Percentiles rank a stretch among this genome's conserved stretches.
phyloP scores from a whole-genome alignment of 345 rosid species.

The Syzygium grande region DNA sequence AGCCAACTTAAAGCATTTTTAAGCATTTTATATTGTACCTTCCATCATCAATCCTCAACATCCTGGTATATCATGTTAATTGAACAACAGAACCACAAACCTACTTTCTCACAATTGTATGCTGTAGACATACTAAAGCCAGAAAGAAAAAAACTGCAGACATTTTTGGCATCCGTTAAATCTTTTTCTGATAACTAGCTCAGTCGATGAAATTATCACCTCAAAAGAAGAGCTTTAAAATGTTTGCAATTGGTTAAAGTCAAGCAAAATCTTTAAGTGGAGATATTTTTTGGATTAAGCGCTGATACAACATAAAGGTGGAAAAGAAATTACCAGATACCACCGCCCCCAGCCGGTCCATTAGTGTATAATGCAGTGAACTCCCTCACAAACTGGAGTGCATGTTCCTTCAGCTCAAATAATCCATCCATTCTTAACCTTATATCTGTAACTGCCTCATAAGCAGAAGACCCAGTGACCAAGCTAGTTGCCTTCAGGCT shows the following conservation, averaged over 20 bases:
- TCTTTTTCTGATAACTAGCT: background rate
- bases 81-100: background rate
- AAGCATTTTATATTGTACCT: background rate
- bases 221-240: background rate
- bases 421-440: conserved; percentile 87
- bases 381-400: conserved; percentile 53
- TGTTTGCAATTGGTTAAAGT: background rate
- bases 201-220: background rate
- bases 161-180: background rate
- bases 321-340: conserved; percentile 53
- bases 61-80: background rate
- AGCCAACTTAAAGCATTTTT: background rate
- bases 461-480: conserved; percentile 10
- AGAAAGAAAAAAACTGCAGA: background rate
- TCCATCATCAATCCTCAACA: background rate
- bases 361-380: conserved; percentile 81
- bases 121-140: background rate
- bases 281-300: background rate
- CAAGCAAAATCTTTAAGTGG: background rate
- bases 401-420: conserved; percentile 62
- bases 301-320: background rate
- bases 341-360: conserved; percentile 98
- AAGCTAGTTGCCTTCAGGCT: conserved; percentile 58
- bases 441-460: conserved; percentile 35
- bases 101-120: background rate